Evolutionary conservation across 495 filamentous ascomycete genomes (phyloP).

Genomic region (Diplogelasinospora grovesii): DNA sequence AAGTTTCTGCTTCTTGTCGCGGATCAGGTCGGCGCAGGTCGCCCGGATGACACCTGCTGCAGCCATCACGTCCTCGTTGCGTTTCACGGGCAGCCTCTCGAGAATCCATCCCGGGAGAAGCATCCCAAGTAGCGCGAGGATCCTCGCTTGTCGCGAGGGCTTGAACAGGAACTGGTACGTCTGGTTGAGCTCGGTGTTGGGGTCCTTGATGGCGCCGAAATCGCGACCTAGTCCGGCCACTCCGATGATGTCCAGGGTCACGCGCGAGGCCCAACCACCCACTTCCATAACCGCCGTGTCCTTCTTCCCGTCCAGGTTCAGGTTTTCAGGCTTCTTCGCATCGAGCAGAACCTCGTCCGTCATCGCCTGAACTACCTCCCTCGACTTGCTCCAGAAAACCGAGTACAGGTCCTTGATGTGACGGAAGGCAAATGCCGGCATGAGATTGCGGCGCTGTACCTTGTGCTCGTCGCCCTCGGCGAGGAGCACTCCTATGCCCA

Average conservation of each 20-base stretch:
- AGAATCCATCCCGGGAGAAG: slow-evolving; percentile 46
- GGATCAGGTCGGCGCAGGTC: slow-evolving; percentile 60
- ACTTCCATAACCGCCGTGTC: slow-evolving; percentile 55
- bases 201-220: slow-evolving; percentile 63
- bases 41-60: slow-evolving; percentile 54
- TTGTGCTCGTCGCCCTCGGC: slow-evolving; percentile 85
- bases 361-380: slow-evolving; percentile 43
- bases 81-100: slow-evolving; percentile 52
- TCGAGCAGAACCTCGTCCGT: slow-evolving; percentile 23
- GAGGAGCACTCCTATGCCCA: slow-evolving; percentile 72
- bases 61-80: slow-evolving; percentile 54
- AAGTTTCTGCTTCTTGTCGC: slow-evolving; percentile 57
- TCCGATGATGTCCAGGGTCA: slow-evolving; percentile 85
- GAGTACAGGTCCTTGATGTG: slow-evolving; percentile 85
- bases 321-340: slow-evolving; percentile 20
- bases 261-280: slow-evolving; percentile 59
- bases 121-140: slow-evolving; percentile 38
- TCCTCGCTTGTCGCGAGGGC: slow-evolving; percentile 29
- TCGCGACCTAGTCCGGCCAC: slow-evolving; percentile 73
- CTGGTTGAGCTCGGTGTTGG: slow-evolving; percentile 54
- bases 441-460: slow-evolving; percentile 68
- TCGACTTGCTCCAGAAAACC: slow-evolving; percentile 68
- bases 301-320: too few relatives aligned
- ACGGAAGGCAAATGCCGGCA: slow-evolving; percentile 78
- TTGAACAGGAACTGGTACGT: slow-evolving; percentile 60